Base-by-base conservation (phyloP, 352 stramenopile species). In the Pythium diclinum region DNA sequence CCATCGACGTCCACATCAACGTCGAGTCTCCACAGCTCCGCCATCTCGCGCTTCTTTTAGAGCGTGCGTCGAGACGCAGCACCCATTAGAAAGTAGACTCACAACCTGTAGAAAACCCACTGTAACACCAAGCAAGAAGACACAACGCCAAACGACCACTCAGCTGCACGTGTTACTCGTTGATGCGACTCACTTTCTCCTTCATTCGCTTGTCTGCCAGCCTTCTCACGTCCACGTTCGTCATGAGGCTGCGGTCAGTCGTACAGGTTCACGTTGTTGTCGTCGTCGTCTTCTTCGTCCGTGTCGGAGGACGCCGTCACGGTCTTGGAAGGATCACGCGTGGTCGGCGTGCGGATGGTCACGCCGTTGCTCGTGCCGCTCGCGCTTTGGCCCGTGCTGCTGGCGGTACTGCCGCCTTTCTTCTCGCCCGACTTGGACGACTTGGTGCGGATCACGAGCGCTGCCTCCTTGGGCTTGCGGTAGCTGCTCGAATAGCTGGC, bases 381-480 rank as follows among this genome's bases (percentile, higher is more conserved):
- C n/a, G 70, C 73, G 28, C 63, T 83, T 52, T 70, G 76, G 23
- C 77, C 76, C 33, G 66, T 73, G 28, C 63, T 87, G 65, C 80
- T 91, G 2, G 74, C 76, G 6, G 69, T 77, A 55, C 79, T 88
- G 25, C 78, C 73, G 25, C 78, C 79, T 44, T 87, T 78, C 38
- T 85, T 70, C 32, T 81, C 81, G 38, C 75, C 76, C 23, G 81
- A 79, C n/a, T 74, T 85, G 3, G 79, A 86, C 5, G 65, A 47
- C 63, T 89, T 83, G 21, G 82, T 92, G 48, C 80, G 85, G 57
- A 92, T 94, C 30, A 94, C 83, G 14, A 94, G 67, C 10, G 82
- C 85, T 1, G 85, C 76, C 61, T 94, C 85, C 60, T 89, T 91
- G 3, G 85, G 83, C 49, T 92, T 94, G 46, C 77, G 70, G 47